These are phyloP conservation scores for Russula virescens DNA, from an alignment of 768 basidiomycete genomes.

Conservation along the genomic window DNA sequence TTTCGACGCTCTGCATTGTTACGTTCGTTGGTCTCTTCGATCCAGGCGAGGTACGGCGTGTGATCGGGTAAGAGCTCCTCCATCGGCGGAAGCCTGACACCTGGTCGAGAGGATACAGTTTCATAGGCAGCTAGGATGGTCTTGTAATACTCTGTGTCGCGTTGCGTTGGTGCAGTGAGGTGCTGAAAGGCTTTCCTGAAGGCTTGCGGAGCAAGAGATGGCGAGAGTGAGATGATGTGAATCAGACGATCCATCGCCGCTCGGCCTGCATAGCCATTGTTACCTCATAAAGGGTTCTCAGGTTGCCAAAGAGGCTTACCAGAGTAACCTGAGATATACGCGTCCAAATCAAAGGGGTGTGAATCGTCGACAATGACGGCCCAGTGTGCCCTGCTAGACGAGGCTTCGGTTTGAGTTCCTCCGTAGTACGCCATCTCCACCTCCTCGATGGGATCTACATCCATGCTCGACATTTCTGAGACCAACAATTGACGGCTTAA, in stretches of 20 bases:
- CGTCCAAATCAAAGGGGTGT: constrained; percentile 85
- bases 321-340: constrained; percentile 69
- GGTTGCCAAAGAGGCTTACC: constrained; percentile 39
- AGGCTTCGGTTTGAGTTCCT: constrained; percentile 6
- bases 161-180: constrained; percentile 47
- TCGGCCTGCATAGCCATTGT: constrained; percentile 45
- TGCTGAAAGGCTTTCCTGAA: constrained; percentile 59
- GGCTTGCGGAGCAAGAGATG: constrained; percentile 66
- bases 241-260: constrained; percentile 70
- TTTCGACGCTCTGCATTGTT: constrained; percentile 73
- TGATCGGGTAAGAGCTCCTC: constrained; percentile 50
- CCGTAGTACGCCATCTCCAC: constrained; percentile 14
- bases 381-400: constrained; percentile 6
- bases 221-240: constrained; percentile 58
- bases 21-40: constrained; percentile 57
- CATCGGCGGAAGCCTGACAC: constrained; percentile 40
- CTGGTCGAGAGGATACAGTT: constrained; percentile 31
- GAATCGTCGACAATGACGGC: constrained; percentile 52
- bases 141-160: constrained; percentile 61
- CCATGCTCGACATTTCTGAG: constrained; percentile 21
- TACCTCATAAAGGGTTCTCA: background rate
- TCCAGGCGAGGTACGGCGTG: constrained; percentile 44
- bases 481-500: background rate
- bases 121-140: constrained; percentile 51
- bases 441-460: constrained; percentile 21